A percentile compares a stretch with the other conserved stretches of the same genome.
Conservation (phyloP, 495 filamentous ascomycete genomes). For the Aspergillus asperescens region DNA sequence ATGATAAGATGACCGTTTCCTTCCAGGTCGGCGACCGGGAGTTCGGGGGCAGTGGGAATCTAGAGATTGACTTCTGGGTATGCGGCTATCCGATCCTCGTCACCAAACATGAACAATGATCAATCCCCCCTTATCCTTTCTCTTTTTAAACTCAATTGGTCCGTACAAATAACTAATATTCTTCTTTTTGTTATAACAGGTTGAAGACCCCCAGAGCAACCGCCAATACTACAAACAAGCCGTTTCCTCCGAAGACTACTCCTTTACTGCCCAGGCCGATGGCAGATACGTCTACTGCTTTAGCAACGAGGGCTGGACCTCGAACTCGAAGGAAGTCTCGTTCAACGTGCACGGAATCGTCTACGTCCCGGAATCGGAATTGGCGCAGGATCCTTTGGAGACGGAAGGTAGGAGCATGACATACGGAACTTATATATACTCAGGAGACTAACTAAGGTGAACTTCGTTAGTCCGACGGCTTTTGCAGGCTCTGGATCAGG, state of each 20-base stretch:
- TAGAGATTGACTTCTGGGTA: conserved; percentile 99
- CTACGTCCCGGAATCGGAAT: conserved; percentile 86
- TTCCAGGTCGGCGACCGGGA: conserved; percentile 98
- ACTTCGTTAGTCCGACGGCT: conserved; percentile 66
- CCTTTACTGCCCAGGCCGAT: conserved; percentile 78
- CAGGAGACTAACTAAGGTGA: conserved; percentile 9
- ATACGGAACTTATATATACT: background rate
- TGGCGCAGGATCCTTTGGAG: conserved; percentile 82
- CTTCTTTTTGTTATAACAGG: conserved; percentile 39
- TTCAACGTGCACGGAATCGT: conserved; percentile 99
- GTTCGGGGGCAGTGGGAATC: conserved; percentile 88
- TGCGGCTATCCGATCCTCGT: conserved; percentile 15
- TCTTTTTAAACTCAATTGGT: background rate
- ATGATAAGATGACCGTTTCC: conserved; percentile 97
- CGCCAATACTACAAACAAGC: conserved; percentile 73
- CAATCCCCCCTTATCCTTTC: background rate
- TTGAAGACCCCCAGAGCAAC: conserved; percentile 70
- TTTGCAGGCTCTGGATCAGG: conserved; percentile 79
- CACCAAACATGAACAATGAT: background rate
- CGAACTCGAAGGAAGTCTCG: conserved; percentile 89
- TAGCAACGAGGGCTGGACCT: conserved; percentile 94
- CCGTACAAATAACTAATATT: conserved; percentile 11
- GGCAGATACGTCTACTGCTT: conserved; percentile 96
- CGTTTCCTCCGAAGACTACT: conserved; percentile 85
- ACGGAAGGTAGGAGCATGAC: conserved; percentile 58